phyloP scores from a whole-genome alignment of 345 rosid species.

The Mangifera indica region DNA sequence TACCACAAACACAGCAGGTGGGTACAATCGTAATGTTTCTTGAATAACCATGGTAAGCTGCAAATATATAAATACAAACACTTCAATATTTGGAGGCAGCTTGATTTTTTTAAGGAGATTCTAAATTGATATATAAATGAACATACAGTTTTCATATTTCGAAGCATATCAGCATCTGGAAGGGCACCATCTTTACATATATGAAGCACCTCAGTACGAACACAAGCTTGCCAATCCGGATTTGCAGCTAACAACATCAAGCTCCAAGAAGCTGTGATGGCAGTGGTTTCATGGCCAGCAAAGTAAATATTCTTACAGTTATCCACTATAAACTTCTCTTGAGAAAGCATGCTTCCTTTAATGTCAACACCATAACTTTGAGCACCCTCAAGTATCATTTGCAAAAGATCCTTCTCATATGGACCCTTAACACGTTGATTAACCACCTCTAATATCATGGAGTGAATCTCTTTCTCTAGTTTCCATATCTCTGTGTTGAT shows the following conservation, averaged over 20 bases:
- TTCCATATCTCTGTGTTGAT: slow-evolving; percentile 41
- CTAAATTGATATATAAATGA: too few relatives aligned
- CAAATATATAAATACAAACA: background rate
- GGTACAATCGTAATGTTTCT: slow-evolving; percentile 41
- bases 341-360: slow-evolving; percentile 13
- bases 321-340: slow-evolving; percentile 38
- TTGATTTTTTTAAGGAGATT: too few relatives aligned
- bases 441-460: slow-evolving; percentile 29
- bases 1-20: slow-evolving; percentile 25
- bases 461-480: slow-evolving; percentile 33
- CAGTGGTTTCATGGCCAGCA: slow-evolving; percentile 50
- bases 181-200: slow-evolving; percentile 5
- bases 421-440: slow-evolving; percentile 17
- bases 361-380: slow-evolving; percentile 10
- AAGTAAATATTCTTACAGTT: slow-evolving; percentile 54
- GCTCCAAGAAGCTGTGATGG: slow-evolving; percentile 38
- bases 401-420: slow-evolving; percentile 38
- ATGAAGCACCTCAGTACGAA: slow-evolving; percentile 37
- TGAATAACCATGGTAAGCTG: slow-evolving; percentile 40
- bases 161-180: slow-evolving; percentile 26
- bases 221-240: slow-evolving; percentile 48
- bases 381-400: slow-evolving; percentile 36
- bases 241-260: slow-evolving; percentile 38
- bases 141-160: slow-evolving; percentile 35
- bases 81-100: too few relatives aligned